These are phyloP conservation scores for Cladobotryum mycophilum DNA, from an alignment of 2,329 filamentous ascomycete species.

Conservation along the genomic window DNA sequence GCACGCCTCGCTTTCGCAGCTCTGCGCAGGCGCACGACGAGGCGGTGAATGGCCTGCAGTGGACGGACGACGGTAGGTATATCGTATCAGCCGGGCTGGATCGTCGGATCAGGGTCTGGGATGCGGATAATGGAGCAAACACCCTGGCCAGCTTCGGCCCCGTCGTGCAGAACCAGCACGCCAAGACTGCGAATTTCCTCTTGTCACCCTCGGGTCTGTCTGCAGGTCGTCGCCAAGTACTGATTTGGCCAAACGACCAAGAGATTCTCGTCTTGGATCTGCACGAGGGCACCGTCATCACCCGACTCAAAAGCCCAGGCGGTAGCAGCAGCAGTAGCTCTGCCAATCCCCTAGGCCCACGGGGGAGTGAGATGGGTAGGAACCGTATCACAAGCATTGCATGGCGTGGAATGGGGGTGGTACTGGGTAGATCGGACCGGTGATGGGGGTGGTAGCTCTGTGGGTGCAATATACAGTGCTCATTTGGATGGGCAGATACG, in stretches of 20 bases:
- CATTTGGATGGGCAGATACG: slow-evolving; percentile 81
- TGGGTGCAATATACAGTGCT: slow-evolving; percentile 65
- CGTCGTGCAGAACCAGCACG: slow-evolving; percentile 65
- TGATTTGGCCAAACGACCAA: slow-evolving; percentile 76
- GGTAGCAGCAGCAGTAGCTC: too few relatives aligned
- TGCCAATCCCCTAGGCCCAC: slow-evolving; percentile 33
- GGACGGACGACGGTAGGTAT: slow-evolving; percentile 73
- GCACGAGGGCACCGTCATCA: slow-evolving; percentile 67
- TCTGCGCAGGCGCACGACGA: slow-evolving; percentile 67
- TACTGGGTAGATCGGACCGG: slow-evolving; percentile 47
- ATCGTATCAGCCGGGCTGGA: slow-evolving; percentile 81
- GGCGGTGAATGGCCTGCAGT: slow-evolving; percentile 76
- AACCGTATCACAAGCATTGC: slow-evolving; percentile 68
- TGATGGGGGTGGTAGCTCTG: slow-evolving; percentile 51
- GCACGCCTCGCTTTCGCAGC: slow-evolving; percentile 36
- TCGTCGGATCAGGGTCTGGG: slow-evolving; percentile 79
- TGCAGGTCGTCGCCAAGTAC: slow-evolving; percentile 47
- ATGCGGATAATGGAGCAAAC: slow-evolving; percentile 73
- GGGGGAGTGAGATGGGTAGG: slow-evolving; percentile 48
- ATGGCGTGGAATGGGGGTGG: slow-evolving; percentile 63
- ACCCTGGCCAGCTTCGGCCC: slow-evolving; percentile 85
- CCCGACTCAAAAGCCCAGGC: slow-evolving; percentile 61
- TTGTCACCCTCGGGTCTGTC: slow-evolving; percentile 56
- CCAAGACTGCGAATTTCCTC: slow-evolving; percentile 56
- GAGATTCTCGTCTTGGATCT: slow-evolving; percentile 78